Base-by-base conservation (phyloP, 495 filamentous ascomycete species). In the Astrothelium macrocarpum region DNA sequence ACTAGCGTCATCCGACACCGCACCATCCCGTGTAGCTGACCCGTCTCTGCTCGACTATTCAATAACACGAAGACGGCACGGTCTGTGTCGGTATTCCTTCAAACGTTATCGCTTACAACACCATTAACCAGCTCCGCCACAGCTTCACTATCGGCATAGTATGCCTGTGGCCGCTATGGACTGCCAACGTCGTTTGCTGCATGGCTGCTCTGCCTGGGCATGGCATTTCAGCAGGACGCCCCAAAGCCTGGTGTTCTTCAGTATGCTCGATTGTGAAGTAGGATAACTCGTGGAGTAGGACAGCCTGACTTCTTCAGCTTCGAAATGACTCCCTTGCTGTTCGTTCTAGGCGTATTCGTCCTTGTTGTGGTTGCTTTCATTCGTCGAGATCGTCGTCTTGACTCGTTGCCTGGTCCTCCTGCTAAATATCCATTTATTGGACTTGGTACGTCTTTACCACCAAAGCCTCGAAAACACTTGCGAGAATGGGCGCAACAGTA, bases 401-500 rank as follows among this genome's bases (percentile, higher is more conserved):
- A 42, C 39, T 59, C 53, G 62, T 59, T 64, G 9, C 32, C 49
- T 26, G 65, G 61, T 26, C 65, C 65, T 1, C 45, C 45, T 49
- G 49, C 26, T 29, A 43, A 58, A 23, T 60, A 28, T 9, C 53
- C 53, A 1, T 32, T 64, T 12, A 23, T 67, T 25, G 65, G 65
- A 34, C 20, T 60, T 42, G 56, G 53, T n/a, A 2, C 16, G 14
- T 32, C 18, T 25, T 62, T 64, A 29, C 61, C 61, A 7, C 53
- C 56, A n/a, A 32, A 64, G n/a, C 32, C 61, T 12, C 18, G 39
- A n/a, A n/a, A 25, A 18, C 11, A 39, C 11, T 64, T 72, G 34
- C 66, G 66, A 4, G 42, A 69, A 62, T 78, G 75, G 74, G 74
- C 73, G 0, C 11, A 53, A 0, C 28, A 68, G 31, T 77, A 75